Percentiles rank a stretch among this genome's conserved stretches.
Conservation (phyloP, 2,329 filamentous ascomycete genomes). For the Paramyrothecium roridum region DNA sequence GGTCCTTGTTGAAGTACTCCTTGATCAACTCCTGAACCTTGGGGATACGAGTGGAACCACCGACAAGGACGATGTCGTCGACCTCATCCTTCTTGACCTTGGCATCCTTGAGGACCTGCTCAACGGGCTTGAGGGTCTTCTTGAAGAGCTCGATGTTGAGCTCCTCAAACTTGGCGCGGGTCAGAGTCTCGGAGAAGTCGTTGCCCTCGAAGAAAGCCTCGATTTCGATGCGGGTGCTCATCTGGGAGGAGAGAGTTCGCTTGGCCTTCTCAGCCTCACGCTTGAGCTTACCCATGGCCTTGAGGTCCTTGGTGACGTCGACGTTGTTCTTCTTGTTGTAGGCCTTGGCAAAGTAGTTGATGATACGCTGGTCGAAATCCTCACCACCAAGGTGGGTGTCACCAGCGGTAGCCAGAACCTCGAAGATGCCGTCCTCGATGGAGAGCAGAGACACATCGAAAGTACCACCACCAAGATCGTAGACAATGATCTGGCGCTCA, state of each 20-base stretch:
- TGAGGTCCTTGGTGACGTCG: conserved; percentile 89
- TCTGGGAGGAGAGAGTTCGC: conserved; percentile 92
- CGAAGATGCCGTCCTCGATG: conserved; percentile 89
- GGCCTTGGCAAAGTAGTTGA: conserved; percentile 91
- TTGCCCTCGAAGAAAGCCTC: conserved; percentile 96
- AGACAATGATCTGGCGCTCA: conserved; percentile 87
- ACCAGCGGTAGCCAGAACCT: conserved; percentile 92
- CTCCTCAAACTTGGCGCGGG: conserved; percentile 98
- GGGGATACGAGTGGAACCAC: conserved; percentile 98
- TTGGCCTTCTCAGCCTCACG: conserved; percentile 99
- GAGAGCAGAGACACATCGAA: conserved; percentile 93
- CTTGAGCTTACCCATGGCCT: conserved; percentile 99
- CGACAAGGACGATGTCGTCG: conserved; percentile 94
- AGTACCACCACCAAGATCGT: conserved; percentile 91
- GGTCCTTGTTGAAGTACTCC: conserved; percentile 96
- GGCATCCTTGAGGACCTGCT: conserved; percentile 97
- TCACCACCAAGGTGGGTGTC: conserved; percentile 97
- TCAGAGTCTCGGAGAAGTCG: conserved; percentile 97
- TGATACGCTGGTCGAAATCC: conserved; percentile 97
- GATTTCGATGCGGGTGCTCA: conserved; percentile 92
- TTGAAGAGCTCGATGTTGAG: conserved; percentile 99
- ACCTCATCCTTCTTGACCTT: conserved; percentile 96
- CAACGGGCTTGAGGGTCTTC: conserved; percentile 97
- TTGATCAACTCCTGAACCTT: conserved; percentile 94
- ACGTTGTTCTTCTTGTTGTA: conserved; percentile 99